Base-by-base conservation (phyloP, 2,329 filamentous ascomycete species). In the Exophiala mesophila region DNA sequence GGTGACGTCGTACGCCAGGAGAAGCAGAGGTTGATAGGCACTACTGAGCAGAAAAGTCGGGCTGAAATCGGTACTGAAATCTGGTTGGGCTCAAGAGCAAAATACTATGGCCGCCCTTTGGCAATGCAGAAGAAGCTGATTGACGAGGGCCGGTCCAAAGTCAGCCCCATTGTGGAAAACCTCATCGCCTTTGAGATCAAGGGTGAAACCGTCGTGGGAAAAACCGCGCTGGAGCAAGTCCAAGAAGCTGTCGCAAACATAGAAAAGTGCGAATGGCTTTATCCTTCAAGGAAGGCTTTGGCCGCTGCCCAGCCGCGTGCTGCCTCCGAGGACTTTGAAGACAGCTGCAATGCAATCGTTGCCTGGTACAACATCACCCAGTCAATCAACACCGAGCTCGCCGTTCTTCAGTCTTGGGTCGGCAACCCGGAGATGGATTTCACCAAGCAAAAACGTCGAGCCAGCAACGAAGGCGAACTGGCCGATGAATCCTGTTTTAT, bases 1-100 rank as follows among this genome's bases (percentile, higher is more conserved):
- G 92, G 92, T 53, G 92, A 98, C 63, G 92, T 98, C 6, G 90
- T 98, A 44, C 87, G 88, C 57, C 92, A 98, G 64, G 92, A 98
- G 68, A 98, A 98, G 73, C 94, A 95, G 64, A 81, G 92, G 32
- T 66, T 98, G 58, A 92, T 94, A 54, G 89, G 88, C 33, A 83
- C 86, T 52, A 72, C 77, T 36, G 85, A 87, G 33, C 80, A 88
- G 52, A 84, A 85, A 58, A 78, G 79, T 21, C 78, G 82, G 43
- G 85, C 86, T 59, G 74, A 74, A 17, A 64, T 82, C 55, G 80
- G 78, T 57, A 70, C 70, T n/a, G 80, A 83, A 53, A 74, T 97
- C 15, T 98, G 92, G 89, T 70, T 96, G 33, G 90, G 88, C 5
- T 77, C 96, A 21, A 78, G 89, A 42, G 83, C 92, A 35, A 88